Base-by-base conservation (phyloP, 2,329 filamentous ascomycete species). In the Monilinia vaccinii-corymbosi region DNA sequence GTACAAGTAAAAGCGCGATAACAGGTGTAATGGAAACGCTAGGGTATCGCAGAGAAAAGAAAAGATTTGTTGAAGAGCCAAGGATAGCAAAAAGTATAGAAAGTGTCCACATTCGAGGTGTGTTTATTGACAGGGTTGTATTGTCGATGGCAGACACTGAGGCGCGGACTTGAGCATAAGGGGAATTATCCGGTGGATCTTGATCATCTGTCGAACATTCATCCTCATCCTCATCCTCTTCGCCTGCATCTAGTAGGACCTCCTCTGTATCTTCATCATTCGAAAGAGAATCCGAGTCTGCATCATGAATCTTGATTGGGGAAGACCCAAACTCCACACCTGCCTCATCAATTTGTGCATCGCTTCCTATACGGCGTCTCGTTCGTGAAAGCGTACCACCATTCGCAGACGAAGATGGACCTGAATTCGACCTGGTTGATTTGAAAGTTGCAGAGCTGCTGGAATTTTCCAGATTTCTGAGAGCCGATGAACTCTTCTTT, bases 21-120 rank as follows among this genome's bases (percentile, higher is more conserved):
- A 96, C 88, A 44, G 90, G 90, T 25, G 89, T 93, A 70, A 95
- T 93, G 62, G 88, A 88, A 72, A 95, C 89, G 73, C 90, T 94
- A 32, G 91, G 91, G 78, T 94, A 95, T 81, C 91, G 82, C 71
- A 95, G 78, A 40, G 89, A 92, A 77, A 95, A 96, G 76, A 95
- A 94, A 45, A 95, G 76, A 73, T 94, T 94, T 40, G 88, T 91
- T 2, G 88, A 88, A 50, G 89, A 93, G 63, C 90, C 90, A 44
- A 91, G 81, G 42, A 94, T 79, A 10, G 89, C 86, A 72, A 94
- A 94, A 11, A 94, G 71, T 40, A 89, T 79, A n/a, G 89, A 91
- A 21, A 94, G 73, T 36, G 79, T 79, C 90, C 89, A 94, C 89
- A 94, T 94, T 58, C 90, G 88, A 42, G 89, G 89, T 6, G 89